Evolutionary conservation across 106 monocot genomes (phyloP), one percentile per base, ranked within the genome.

Genomic region (Platanthera guangdongensis): DNA sequence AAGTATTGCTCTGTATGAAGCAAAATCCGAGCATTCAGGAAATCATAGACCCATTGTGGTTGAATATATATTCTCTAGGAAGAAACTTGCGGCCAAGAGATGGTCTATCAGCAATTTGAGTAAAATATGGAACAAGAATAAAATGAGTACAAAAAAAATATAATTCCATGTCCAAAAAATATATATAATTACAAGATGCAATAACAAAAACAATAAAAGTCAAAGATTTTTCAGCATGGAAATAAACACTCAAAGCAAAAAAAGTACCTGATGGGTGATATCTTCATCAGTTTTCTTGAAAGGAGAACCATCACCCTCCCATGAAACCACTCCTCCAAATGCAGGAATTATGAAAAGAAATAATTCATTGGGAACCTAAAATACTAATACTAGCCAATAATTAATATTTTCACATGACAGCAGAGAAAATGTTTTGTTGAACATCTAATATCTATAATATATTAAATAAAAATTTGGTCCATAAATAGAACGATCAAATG

Each of bases 21-120:
- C 72, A 99, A 75, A 11, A 92, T 81, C 55, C 91, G 85, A 50
- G 88, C 85, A 88, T 94, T 99, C 8, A 94, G 77, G 83, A 90
- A 94, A 85, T 99, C 99, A 85, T 64, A 99, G 59, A 99, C 75
- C 99, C 99, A 99, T 67, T 99, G 99, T 60, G 99, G 99, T 74
- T 89, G 92, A 75, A 99, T 81, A 85, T n/a, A n/a, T 99, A 99
- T 75, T 92, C 90, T 83, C 99, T 92, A n/a, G 94, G 90, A 60
- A 99, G 94, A 87, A 90, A 94, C 25, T 82, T 81, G 78, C 90
- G 94, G 12, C 99, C 92, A 74, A 94, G 87, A 62, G 86, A 85
- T 68, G 94, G 94, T 57, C 94, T 88, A 80, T 99, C 99, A 79
- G 94, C 94, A 84, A 99, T 94, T 94, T 99, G 86, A 65, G 81